These are phyloP conservation scores for Alternaria dauci DNA, from an alignment of 2,329 filamentous ascomycete genomes.

Conservation along the genomic window DNA sequence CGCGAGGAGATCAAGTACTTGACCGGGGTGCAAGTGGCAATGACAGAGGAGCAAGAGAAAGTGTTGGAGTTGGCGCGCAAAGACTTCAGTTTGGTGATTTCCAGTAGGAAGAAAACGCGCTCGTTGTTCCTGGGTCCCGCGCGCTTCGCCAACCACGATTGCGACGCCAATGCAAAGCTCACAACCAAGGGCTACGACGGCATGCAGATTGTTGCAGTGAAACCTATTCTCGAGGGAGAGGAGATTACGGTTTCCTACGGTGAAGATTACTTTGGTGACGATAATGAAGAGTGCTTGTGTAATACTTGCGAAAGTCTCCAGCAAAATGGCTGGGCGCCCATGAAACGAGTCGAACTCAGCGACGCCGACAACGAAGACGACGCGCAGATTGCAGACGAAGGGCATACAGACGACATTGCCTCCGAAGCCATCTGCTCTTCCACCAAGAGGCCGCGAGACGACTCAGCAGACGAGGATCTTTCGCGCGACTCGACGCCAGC, in stretches of 20 bases:
- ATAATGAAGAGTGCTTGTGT: conserved; percentile 95
- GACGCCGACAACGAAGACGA: conserved; percentile 31
- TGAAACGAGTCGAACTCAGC: conserved; percentile 48
- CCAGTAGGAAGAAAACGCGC: conserved; percentile 86
- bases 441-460: conserved; percentile 40
- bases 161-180: conserved; percentile 87
- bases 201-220: conserved; percentile 87
- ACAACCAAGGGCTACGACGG: conserved; percentile 84
- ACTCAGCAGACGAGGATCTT: conserved; percentile 22
- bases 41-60: conserved; percentile 89
- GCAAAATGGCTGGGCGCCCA: conserved; percentile 82
- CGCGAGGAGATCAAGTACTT: conserved; percentile 92
- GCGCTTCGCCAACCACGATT: conserved; percentile 97
- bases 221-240: conserved; percentile 83
- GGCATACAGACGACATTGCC: conserved; percentile 1
- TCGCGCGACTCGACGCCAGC: conserved; percentile 25
- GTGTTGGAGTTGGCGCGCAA: conserved; percentile 82
- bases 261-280: conserved; percentile 92
- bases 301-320: conserved; percentile 79
- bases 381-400: conserved; percentile 16
- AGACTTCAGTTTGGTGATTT: conserved; percentile 97
- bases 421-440: conserved; percentile 21
- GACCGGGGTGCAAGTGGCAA: conserved; percentile 87
- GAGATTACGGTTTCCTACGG: conserved; percentile 98
- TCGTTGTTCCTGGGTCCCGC: conserved; percentile 95